These are phyloP conservation scores for Paracoccidioides lutzii DNA, from an alignment of 2,329 filamentous ascomycete species.

Conservation along the genomic window DNA sequence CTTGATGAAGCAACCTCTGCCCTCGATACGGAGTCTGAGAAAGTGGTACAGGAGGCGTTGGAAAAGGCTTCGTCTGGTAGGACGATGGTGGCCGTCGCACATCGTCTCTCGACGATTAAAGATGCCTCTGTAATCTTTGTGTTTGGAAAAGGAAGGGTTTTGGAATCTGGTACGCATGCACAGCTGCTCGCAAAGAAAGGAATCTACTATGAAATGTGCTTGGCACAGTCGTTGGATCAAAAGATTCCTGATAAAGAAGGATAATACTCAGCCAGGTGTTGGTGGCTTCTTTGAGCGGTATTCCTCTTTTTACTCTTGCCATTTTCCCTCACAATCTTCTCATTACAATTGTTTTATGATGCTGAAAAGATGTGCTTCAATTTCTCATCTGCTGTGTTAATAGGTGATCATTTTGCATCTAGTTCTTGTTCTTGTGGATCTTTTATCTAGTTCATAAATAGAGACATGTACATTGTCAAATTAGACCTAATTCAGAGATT, in stretches of 20 bases:
- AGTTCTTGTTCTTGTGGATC: too few species aligned
- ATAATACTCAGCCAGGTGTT: too few species aligned
- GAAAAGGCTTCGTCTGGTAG: constrained; percentile 51
- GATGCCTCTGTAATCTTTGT: constrained; percentile 74
- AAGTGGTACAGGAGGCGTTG: constrained; percentile 21
- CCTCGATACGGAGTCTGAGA: constrained; percentile 27
- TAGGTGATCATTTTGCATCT: too few species aligned
- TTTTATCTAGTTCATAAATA: too few species aligned
- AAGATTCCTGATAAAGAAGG: not conserved
- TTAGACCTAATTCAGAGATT: too few species aligned
- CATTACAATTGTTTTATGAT: too few species aligned
- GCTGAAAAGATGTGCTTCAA: too few species aligned
- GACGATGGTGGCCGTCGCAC: constrained; percentile 81
- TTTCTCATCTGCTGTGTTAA: too few species aligned
- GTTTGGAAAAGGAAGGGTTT: constrained; percentile 27
- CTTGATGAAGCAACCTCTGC: constrained; percentile 34
- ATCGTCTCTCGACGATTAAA: constrained; percentile 74
- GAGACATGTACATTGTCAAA: too few species aligned
- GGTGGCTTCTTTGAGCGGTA: too few species aligned
- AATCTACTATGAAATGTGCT: constrained; percentile 21
- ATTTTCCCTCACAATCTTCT: too few species aligned
- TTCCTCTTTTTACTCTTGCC: too few species aligned
- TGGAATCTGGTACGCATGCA: constrained; percentile 29
- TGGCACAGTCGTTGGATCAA: constrained; percentile 13
- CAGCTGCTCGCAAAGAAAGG: constrained; percentile 24